Evolutionary conservation across 2,329 filamentous ascomycete species (phyloP).

Genomic region (Septoria petroselini): DNA sequence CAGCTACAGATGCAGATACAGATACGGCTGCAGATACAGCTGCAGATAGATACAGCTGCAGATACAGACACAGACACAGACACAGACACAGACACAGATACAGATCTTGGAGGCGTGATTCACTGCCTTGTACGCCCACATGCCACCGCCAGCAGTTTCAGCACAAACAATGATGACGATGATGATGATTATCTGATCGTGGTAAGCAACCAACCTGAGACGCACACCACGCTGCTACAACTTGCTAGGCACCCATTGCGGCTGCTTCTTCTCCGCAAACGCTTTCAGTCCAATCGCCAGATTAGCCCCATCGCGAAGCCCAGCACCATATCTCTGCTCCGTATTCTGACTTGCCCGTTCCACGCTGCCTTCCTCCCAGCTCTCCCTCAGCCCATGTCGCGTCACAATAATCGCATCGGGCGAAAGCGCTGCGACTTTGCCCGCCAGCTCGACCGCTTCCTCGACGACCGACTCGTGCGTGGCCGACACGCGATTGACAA

Average conservation of each 20-base stretch:
- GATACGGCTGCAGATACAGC: not conserved
- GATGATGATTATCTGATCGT: no score
- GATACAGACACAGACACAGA: no score
- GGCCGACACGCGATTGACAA: slow-evolving; percentile 43
- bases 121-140: no score
- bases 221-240: no score
- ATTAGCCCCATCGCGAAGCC: slow-evolving; percentile 47
- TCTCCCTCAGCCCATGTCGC: slow-evolving; percentile 41
- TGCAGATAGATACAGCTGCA: no score
- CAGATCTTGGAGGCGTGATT: no score
- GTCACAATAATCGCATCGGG: slow-evolving; percentile 44
- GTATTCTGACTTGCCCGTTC: slow-evolving; percentile 44
- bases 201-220: no score
- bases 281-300: slow-evolving; percentile 51
- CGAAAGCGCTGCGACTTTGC: slow-evolving; percentile 38
- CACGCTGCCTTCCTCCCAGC: slow-evolving; percentile 44
- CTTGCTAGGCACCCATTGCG: slow-evolving; percentile 51
- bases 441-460: slow-evolving; percentile 41
- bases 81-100: no score
- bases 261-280: slow-evolving; percentile 52
- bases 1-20: not conserved
- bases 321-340: slow-evolving; percentile 43
- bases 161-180: no score
- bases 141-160: no score
- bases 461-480: slow-evolving; percentile 38